Evolutionary conservation across 2,329 filamentous ascomycete species (phyloP).

Genomic region (Aspergillus fischeri): DNA sequence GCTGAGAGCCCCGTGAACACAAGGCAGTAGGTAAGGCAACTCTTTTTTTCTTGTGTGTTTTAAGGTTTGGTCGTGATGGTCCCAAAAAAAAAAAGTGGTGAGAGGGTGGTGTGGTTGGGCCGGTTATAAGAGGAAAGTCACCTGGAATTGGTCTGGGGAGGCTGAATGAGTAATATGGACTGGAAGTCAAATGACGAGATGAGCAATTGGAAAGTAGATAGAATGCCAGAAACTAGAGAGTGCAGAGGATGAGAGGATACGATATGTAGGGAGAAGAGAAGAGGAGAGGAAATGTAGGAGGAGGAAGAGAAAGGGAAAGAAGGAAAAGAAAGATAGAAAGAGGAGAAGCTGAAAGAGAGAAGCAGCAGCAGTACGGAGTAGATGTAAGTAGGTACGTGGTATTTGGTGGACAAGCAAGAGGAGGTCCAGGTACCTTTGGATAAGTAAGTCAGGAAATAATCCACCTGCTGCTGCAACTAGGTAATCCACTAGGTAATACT

Average conservation of each 20-base stretch:
- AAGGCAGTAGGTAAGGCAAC: neutral
- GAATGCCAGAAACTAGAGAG: conserved; percentile 4
- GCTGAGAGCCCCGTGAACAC: conserved; percentile 21
- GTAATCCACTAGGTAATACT: neutral
- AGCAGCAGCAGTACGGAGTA: conserved; percentile 11
- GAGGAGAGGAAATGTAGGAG: conserved; percentile 10
- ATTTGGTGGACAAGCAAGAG: conserved; percentile 15
- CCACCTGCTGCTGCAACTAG: neutral
- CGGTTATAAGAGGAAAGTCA: conserved; percentile 3
- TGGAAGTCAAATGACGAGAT: neutral
- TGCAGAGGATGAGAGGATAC: conserved; percentile 3
- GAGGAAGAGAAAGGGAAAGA: conserved; percentile 9
- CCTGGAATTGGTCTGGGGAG: neutral
- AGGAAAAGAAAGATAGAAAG: conserved; percentile 14
- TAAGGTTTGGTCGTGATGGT: neutral
- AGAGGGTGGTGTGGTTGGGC: conserved; percentile 4
- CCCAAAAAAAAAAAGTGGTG: conserved; percentile 7
- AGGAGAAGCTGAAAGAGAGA: conserved; percentile 21
- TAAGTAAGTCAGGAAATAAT: neutral
- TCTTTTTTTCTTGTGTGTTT: neutral
- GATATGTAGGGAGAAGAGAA: conserved; percentile 7
- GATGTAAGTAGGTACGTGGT: conserved; percentile 3
- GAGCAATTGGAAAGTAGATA: conserved; percentile 5
- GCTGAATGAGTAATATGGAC: neutral
- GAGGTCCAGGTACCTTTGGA: conserved; percentile 14